These are phyloP conservation scores for Globomyces pollinis-pini DNA, from an alignment of 192 early-diverging fungal species.

Conservation along the genomic window DNA sequence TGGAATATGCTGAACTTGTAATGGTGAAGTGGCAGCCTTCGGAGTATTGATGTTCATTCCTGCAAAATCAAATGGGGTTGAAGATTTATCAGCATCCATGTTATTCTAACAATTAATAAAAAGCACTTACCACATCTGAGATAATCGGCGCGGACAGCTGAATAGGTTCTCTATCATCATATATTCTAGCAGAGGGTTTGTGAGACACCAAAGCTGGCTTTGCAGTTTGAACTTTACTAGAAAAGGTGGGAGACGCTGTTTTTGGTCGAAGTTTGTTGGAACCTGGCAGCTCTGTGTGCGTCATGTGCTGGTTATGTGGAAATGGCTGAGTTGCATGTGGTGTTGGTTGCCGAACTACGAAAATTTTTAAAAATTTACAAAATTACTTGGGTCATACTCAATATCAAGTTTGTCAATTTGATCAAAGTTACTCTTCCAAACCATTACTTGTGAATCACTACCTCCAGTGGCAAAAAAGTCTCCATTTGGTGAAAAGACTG, in stretches of 20 bases:
- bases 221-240: too few species aligned
- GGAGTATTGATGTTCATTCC: background rate
- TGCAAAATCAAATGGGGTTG: background rate
- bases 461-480: conserved; percentile 55
- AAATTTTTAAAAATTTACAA: background rate
- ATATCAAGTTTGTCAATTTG: background rate
- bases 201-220: background rate
- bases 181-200: background rate
- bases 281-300: too few species aligned
- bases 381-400: background rate
- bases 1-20: conserved; percentile 2
- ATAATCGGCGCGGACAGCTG: conserved; percentile 1
- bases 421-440: conserved; percentile 56
- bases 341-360: too few species aligned
- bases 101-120: background rate
- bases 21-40: background rate
- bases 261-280: too few species aligned
- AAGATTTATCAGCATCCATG: conserved; percentile 4
- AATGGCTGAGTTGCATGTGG: too few species aligned
- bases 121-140: conserved; percentile 7
- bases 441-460: conserved; percentile 47
- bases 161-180: background rate
- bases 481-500: conserved; percentile 42
- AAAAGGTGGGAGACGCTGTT: too few species aligned
- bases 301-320: too few species aligned